Percentiles rank a stretch among this genome's conserved stretches.
Conservation (phyloP, 225 moss, liverwort and hornwort species). For the Polytrichum formosum region DNA sequence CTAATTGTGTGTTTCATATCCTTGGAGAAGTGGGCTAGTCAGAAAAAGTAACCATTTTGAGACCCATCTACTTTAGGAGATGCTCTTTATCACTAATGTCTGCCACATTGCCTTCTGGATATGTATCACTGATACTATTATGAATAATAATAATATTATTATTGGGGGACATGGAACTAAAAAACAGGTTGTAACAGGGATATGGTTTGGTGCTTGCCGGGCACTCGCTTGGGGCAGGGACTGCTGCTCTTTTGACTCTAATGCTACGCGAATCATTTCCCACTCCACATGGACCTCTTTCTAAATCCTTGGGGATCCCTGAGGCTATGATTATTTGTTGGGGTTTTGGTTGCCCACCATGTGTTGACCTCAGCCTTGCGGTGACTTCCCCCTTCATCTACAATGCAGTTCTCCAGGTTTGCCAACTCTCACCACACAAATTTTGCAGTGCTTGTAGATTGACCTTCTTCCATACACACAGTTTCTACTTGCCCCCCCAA, state of each 20-base stretch:
- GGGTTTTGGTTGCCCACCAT: constrained; percentile 87
- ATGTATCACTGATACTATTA: too few relatives aligned
- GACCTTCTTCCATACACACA: too few relatives aligned
- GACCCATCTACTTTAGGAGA: too few relatives aligned
- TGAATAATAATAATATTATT: too few relatives aligned
- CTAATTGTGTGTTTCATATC: too few relatives aligned
- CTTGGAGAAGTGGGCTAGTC: too few relatives aligned
- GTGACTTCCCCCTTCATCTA: constrained; percentile 44
- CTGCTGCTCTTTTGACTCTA: constrained; percentile 63
- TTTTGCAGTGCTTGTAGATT: background rate
- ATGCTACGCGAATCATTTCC: constrained; percentile 45
- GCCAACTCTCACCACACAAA: constrained; percentile 6
- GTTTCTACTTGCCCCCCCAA: too few relatives aligned
- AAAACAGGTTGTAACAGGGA: constrained; percentile 37
- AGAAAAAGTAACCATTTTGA: too few relatives aligned
- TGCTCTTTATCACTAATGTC: too few relatives aligned
- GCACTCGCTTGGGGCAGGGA: constrained; percentile 86
- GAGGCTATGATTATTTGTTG: constrained; percentile 66
- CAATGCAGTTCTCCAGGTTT: constrained; percentile 77
- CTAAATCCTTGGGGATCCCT: constrained; percentile 47
- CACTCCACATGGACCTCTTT: constrained; percentile 38
- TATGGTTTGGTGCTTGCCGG: constrained; percentile 82
- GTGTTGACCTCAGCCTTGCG: constrained; percentile 66
- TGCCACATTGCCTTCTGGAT: too few relatives aligned
- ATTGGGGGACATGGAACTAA: background rate